phyloP scores from a whole-genome alignment of 164 flowering plant genomes.

The Malania oleifera region DNA sequence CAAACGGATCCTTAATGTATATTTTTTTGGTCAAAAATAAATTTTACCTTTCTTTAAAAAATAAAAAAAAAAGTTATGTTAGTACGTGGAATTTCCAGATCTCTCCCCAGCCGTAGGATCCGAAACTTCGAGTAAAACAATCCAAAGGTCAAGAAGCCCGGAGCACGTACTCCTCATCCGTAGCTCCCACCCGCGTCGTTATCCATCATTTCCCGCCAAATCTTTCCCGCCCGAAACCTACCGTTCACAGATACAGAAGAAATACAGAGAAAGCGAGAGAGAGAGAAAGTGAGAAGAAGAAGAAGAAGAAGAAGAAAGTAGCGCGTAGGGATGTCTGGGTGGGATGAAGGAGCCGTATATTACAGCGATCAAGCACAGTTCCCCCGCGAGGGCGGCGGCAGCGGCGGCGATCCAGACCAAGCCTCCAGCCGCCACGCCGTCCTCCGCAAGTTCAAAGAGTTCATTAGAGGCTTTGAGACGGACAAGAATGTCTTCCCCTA shows the following conservation, averaged over 20 bases:
- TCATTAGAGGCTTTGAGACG: conserved; percentile 68
- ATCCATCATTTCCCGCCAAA: conserved; percentile 39
- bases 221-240: conserved; percentile 29
- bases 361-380: conserved; percentile 99
- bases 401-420: conserved; percentile 31
- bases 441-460: conserved; percentile 76
- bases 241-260: neutral
- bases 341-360: conserved; percentile 95
- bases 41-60: too few species aligned
- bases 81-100: too few species aligned
- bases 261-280: conserved; percentile 12
- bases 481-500: conserved; percentile 65
- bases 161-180: neutral
- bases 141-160: too few species aligned
- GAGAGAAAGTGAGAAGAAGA: conserved; percentile 8
- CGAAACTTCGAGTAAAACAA: too few species aligned
- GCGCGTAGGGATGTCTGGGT: conserved; percentile 99
- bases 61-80: too few species aligned
- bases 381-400: conserved; percentile 49
- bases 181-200: neutral
- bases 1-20: too few species aligned
- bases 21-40: too few species aligned
- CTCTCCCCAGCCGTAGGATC: too few species aligned
- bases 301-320: too few species aligned
- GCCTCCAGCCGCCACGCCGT: conserved; percentile 55